phyloP scores from a whole-genome alignment of 495 filamentous ascomycete genomes.

The Viridothelium virens region DNA sequence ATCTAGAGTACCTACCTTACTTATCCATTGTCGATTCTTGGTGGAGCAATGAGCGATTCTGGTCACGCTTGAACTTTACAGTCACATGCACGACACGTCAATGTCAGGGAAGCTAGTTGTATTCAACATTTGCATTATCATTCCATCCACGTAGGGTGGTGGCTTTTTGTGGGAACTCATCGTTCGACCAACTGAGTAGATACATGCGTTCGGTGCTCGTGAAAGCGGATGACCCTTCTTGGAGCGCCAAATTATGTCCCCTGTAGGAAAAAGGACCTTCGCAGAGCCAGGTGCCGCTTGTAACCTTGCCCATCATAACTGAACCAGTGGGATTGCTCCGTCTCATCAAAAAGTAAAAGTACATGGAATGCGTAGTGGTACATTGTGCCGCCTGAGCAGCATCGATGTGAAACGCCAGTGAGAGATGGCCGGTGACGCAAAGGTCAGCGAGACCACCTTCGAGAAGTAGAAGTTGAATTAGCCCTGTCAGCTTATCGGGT shows the following conservation, averaged over 20 bases:
- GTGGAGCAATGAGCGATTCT: not conserved
- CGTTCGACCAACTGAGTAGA: not conserved
- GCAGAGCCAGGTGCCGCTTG: not conserved
- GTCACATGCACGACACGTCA: not conserved
- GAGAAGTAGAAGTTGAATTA: not conserved
- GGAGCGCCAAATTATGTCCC: not conserved
- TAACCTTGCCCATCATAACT: not conserved
- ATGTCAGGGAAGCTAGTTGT: not conserved
- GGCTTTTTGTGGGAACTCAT: not conserved
- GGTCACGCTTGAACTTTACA: not conserved
- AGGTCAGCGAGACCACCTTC: not conserved
- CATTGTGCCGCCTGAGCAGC: conserved; percentile 8
- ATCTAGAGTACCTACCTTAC: too few species aligned
- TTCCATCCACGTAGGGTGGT: not conserved
- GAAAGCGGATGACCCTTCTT: conserved; percentile 3
- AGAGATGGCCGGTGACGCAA: not conserved
- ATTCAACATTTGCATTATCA: conserved; percentile 12
- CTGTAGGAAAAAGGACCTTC: not conserved
- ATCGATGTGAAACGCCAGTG: conserved; percentile 5
- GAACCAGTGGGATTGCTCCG: conserved; percentile 2
- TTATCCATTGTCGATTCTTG: too few species aligned
- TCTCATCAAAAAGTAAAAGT: conserved; percentile 6
- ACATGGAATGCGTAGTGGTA: conserved; percentile 11
- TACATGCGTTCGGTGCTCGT: conserved; percentile 3
- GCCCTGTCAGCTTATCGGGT: not conserved